phyloP scores from a whole-genome alignment of 2,329 filamentous ascomycete genomes.

The Chrysoporthe austroafricana region DNA sequence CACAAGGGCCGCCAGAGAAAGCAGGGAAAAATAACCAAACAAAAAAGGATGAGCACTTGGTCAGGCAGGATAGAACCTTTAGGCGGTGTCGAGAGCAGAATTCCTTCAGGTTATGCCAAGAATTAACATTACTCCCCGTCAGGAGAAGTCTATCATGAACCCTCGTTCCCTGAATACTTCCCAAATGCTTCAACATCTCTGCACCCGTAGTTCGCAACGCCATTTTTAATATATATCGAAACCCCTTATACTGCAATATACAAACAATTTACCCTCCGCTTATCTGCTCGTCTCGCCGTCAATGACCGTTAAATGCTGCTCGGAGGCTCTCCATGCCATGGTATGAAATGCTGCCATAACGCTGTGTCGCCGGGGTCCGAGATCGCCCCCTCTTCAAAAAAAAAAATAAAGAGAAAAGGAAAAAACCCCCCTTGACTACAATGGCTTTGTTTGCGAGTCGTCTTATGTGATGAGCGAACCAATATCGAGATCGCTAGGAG shows the following conservation, averaged over 20 bases:
- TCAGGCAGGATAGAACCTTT: neutral
- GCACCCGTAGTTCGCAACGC: constrained; percentile 23
- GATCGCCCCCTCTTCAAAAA: no score
- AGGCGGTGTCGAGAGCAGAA: neutral
- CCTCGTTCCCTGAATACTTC: constrained; percentile 25
- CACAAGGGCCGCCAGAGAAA: neutral
- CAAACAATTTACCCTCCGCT: constrained; percentile 24
- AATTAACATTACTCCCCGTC: constrained; percentile 28
- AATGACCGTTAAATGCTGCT: constrained; percentile 25
- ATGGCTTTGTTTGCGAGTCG: neutral
- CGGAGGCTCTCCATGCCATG: constrained; percentile 22
- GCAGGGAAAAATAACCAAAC: neutral
- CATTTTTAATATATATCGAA: constrained; percentile 12
- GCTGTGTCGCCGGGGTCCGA: constrained; percentile 7
- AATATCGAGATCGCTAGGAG: constrained; percentile 44
- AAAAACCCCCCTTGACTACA: neutral
- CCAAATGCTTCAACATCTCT: constrained; percentile 21
- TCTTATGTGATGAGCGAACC: constrained; percentile 35
- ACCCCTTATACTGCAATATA: constrained; percentile 16
- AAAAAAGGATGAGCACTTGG: neutral
- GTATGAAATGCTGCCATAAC: constrained; percentile 11
- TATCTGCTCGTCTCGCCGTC: constrained; percentile 4
- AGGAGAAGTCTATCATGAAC: constrained; percentile 27
- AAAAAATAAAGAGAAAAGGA: no score
- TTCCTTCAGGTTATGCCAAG: constrained; percentile 19